Conservation (phyloP, 2,329 filamentous ascomycete species). For the Sarocladium strictum region DNA sequence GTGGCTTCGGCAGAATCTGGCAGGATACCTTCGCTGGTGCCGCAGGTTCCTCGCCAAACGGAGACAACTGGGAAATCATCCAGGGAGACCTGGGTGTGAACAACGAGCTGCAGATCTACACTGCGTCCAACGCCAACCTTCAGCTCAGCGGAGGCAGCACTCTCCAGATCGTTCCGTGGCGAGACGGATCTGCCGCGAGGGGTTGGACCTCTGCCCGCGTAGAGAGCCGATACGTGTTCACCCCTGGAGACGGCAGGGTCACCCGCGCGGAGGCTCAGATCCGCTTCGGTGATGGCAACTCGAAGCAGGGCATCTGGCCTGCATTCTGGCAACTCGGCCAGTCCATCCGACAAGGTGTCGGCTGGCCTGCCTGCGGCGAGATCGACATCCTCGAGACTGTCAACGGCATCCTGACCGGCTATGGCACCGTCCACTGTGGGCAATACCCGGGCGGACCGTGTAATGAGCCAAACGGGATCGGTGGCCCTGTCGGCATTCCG, state of each 20-base stretch:
- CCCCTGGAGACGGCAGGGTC: slow-evolving; percentile 36
- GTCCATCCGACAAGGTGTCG: slow-evolving; percentile 30
- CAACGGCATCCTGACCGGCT: slow-evolving; percentile 36
- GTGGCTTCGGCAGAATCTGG: slow-evolving; percentile 34
- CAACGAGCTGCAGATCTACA: slow-evolving; percentile 41
- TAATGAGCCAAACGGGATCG: slow-evolving; percentile 38
- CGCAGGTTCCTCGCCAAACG: slow-evolving; percentile 24
- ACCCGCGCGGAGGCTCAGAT: slow-evolving; percentile 41
- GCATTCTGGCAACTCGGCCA: slow-evolving; percentile 40
- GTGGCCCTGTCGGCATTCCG: slow-evolving; percentile 26
- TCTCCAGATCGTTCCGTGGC: slow-evolving; percentile 40
- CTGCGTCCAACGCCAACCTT: slow-evolving; percentile 34
- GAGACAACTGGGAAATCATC: slow-evolving; percentile 28
- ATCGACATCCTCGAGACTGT: slow-evolving; percentile 38
- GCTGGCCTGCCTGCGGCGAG: slow-evolving; percentile 38
- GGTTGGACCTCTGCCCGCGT: slow-evolving; percentile 51
- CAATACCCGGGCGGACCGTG: slow-evolving; percentile 34
- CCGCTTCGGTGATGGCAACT: slow-evolving; percentile 37
- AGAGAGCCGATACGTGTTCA: slow-evolving; percentile 42
- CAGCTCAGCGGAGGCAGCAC: slow-evolving; percentile 41
- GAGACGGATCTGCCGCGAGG: slow-evolving; percentile 23
- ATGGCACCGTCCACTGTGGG: slow-evolving; percentile 50
- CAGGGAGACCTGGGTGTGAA: slow-evolving; percentile 33
- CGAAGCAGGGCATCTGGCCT: slow-evolving; percentile 43
- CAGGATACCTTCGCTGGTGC: slow-evolving; percentile 33